These are phyloP conservation scores for Fimicolochytrium jonesii DNA, from an alignment of 192 early-diverging fungal genomes.

Conservation along the genomic window DNA sequence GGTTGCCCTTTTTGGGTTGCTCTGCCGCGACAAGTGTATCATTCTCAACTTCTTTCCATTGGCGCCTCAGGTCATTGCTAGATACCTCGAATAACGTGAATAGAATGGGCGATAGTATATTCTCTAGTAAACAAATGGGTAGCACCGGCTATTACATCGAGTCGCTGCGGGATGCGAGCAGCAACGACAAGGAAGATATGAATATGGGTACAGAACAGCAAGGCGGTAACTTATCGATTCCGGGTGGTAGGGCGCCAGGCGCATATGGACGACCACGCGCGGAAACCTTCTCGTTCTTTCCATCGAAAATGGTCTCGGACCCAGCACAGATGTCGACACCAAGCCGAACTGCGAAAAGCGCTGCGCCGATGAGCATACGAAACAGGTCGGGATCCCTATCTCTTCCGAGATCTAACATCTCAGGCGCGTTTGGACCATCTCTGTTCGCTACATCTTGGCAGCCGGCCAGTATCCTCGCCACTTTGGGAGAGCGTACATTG, in stretches of 20 bases:
- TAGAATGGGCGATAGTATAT: no score
- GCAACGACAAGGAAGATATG: constrained; percentile 11
- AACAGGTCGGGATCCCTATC: constrained; percentile 49
- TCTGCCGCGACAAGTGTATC: no score
- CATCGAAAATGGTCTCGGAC: constrained; percentile 35
- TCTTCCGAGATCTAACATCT: constrained; percentile 30
- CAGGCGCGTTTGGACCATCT: constrained; percentile 57
- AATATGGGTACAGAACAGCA: neutral
- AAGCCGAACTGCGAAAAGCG: neutral
- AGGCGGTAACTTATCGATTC: neutral
- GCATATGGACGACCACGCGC: constrained; percentile 32
- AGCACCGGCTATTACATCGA: constrained; percentile 7
- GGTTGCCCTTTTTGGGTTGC: no score
- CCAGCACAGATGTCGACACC: neutral
- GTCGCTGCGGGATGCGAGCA: constrained; percentile 12
- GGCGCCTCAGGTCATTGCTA: no score
- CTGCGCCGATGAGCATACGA: constrained; percentile 12
- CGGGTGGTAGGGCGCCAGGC: neutral
- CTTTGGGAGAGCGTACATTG: neutral
- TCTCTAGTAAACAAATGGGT: constrained; percentile 12
- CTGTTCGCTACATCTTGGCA: constrained; percentile 58
- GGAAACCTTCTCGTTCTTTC: constrained; percentile 44
- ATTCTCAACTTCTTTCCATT: no score
- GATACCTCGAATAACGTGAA: no score
- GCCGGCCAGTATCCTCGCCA: constrained; percentile 36